Conservation (phyloP, 176 grass and related monocot genomes). For the Aegilops bicornis region DNA sequence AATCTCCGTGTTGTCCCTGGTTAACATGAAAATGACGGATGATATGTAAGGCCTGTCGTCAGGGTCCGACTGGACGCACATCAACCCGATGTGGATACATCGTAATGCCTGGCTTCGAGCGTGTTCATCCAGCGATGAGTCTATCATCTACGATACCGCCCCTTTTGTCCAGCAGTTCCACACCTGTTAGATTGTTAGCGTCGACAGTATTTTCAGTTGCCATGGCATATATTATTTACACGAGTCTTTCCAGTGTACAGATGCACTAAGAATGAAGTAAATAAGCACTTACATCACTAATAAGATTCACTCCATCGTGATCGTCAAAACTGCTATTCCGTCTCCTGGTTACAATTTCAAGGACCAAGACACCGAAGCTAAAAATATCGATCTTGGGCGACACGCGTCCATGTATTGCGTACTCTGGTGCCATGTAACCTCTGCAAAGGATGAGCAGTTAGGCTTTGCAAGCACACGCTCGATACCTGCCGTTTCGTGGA, state of each 20-base stretch:
- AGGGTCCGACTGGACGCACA: conserved; percentile 36
- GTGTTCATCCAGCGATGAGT: conserved; percentile 9
- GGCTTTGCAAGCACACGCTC: not conserved
- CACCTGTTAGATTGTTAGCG: conserved; percentile 6
- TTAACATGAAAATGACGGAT: conserved; percentile 51
- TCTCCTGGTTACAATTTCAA: conserved; percentile 42
- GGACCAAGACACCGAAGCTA: conserved; percentile 45
- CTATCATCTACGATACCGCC: conserved; percentile 25
- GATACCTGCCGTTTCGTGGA: not conserved
- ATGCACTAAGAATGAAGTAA: not conserved
- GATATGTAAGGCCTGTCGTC: conserved; percentile 57
- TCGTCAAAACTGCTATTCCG: not conserved
- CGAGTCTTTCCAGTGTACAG: not conserved
- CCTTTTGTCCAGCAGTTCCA: conserved; percentile 43
- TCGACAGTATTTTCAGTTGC: not conserved
- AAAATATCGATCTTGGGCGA: conserved; percentile 49
- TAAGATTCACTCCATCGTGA: not conserved
- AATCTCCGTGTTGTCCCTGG: conserved; percentile 43
- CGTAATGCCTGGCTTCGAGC: not conserved
- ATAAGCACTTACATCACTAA: conserved; percentile 27
- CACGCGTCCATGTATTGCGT: conserved; percentile 15
- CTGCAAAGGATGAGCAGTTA: conserved; percentile 10
- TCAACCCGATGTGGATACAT: conserved; percentile 41
- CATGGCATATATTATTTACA: not conserved
- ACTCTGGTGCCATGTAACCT: not conserved